These are phyloP conservation scores for Cryptococcus sp. DNA, from an alignment of 1,284 basidiomycete genomes.

Conservation along the genomic window DNA sequence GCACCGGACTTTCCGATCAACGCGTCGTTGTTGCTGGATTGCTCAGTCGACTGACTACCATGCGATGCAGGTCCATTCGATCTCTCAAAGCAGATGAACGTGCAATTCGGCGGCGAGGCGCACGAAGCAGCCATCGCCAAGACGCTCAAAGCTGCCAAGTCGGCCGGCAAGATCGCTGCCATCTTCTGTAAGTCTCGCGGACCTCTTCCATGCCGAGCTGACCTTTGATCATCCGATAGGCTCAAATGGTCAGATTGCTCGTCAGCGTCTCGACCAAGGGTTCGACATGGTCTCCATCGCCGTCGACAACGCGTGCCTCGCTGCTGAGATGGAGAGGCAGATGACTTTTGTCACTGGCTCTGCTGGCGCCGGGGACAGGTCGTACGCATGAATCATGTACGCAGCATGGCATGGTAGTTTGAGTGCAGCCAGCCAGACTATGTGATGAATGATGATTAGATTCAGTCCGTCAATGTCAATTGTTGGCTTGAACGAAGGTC, in stretches of 20 bases:
- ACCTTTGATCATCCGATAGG: constrained; percentile 32
- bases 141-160: constrained; percentile 61
- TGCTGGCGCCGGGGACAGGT: constrained; percentile 13
- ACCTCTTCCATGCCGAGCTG: not conserved
- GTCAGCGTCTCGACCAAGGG: constrained; percentile 59
- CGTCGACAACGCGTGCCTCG: constrained; percentile 32
- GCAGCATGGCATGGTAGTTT: too few relatives aligned
- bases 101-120: constrained; percentile 34
- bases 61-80: constrained; percentile 59
- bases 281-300: constrained; percentile 56
- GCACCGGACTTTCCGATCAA: too few relatives aligned
- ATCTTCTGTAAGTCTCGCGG: constrained; percentile 54
- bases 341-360: constrained; percentile 18
- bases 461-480: too few relatives aligned
- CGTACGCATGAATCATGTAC: constrained; percentile 14
- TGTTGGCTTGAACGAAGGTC: too few relatives aligned
- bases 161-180: constrained; percentile 62
- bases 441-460: too few relatives aligned
- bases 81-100: constrained; percentile 56
- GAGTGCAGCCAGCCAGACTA: too few relatives aligned
- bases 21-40: too few relatives aligned
- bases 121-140: constrained; percentile 63
- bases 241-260: constrained; percentile 57
- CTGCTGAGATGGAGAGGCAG: constrained; percentile 24
- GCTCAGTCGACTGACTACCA: too few relatives aligned